Evolutionary conservation across 2,329 filamentous ascomycete genomes (phyloP).

Genomic region (Fusarium pseudograminearum): DNA sequence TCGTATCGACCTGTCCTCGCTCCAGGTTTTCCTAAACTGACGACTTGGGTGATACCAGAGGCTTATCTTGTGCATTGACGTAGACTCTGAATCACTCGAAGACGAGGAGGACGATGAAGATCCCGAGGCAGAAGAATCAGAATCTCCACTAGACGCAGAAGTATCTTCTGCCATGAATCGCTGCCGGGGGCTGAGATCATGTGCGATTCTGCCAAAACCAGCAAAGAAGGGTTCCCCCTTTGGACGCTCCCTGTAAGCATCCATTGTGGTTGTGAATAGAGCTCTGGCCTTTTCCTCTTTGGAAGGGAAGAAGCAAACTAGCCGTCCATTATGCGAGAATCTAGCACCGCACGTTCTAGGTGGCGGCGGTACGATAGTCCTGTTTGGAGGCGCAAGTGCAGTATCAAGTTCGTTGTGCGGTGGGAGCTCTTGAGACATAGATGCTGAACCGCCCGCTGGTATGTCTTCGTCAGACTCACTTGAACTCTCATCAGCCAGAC

Average conservation of each 20-base stretch:
- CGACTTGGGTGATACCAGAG: conserved; percentile 67
- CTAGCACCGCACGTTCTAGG: conserved; percentile 70
- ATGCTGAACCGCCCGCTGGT: conserved; percentile 64
- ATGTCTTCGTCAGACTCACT: conserved; percentile 79
- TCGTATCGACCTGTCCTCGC: conserved; percentile 67
- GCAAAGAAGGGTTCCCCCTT: conserved; percentile 69
- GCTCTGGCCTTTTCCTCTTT: conserved; percentile 71
- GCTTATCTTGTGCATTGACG: conserved; percentile 69
- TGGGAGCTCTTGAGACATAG: conserved; percentile 72
- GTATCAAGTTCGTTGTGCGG: conserved; percentile 66
- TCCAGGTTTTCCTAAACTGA: conserved; percentile 67
- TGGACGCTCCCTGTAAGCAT: conserved; percentile 61
- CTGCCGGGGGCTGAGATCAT: conserved; percentile 63
- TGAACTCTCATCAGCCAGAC: conserved; percentile 79
- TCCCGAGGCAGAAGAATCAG: conserved; percentile 62
- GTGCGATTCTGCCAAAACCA: conserved; percentile 66
- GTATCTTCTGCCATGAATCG: conserved; percentile 62
- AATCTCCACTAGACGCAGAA: conserved; percentile 65
- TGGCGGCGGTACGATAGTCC: conserved; percentile 66
- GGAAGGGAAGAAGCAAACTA: conserved; percentile 77
- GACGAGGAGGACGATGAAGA: conserved; percentile 65
- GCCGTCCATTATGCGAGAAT: conserved; percentile 71
- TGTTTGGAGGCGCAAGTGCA: conserved; percentile 64
- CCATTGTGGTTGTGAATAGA: conserved; percentile 60
- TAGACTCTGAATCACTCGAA: conserved; percentile 71